phyloP scores from a whole-genome alignment of 1,284 basidiomycete genomes.

The Boletellus sp. region DNA sequence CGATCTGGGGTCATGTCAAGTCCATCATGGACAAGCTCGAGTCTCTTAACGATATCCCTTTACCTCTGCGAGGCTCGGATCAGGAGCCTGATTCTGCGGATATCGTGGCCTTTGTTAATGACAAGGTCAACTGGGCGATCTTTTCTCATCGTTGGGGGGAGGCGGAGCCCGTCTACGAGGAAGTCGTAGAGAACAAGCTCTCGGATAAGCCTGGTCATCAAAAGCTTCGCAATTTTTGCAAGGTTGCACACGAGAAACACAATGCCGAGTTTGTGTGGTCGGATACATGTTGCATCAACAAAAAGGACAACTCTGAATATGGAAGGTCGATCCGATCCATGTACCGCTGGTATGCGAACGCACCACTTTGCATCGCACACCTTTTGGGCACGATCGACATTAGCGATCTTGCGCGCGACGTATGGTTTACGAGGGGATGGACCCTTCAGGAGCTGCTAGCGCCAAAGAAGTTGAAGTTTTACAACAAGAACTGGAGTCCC shows the following conservation, averaged over 20 bases:
- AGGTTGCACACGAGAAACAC: neutral
- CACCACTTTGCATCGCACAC: neutral
- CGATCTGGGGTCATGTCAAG: neutral
- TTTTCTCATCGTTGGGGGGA: neutral
- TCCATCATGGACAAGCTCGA: neutral
- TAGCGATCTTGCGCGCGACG: neutral
- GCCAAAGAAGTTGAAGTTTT: neutral
- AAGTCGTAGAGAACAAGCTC: neutral
- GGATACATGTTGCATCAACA: neutral
- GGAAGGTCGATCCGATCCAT: neutral
- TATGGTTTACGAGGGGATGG: neutral
- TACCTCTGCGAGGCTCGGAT: neutral
- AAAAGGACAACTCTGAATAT: neutral
- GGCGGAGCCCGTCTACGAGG: neutral
- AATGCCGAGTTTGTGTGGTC: neutral
- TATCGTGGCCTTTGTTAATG: neutral
- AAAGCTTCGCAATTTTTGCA: neutral
- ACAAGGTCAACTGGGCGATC: neutral
- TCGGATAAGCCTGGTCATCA: neutral
- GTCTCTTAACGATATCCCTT: neutral
- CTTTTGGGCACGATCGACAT: neutral
- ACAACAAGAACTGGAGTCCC: neutral
- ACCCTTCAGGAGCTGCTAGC: neutral
- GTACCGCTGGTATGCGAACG: conserved; percentile 1
- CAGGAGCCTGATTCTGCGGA: neutral